These are phyloP conservation scores for Shiraia sp. DNA, from an alignment of 2,329 filamentous ascomycete species.

Conservation along the genomic window DNA sequence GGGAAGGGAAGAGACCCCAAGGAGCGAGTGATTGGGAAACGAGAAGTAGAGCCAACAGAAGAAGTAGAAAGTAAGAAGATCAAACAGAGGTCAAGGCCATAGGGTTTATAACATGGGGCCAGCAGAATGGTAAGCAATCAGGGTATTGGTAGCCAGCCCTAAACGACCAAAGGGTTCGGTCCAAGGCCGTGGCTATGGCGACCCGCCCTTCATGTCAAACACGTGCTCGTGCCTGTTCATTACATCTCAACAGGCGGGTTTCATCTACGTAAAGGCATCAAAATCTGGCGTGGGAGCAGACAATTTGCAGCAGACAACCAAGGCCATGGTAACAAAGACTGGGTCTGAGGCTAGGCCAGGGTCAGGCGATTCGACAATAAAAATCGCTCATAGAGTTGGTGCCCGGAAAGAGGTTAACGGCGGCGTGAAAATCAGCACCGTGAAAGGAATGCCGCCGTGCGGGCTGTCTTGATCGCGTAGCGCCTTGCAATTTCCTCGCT, in stretches of 20 bases:
- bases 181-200: conserved; percentile 8
- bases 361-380: conserved; percentile 22
- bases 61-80: neutral
- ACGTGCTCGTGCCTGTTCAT: conserved; percentile 6
- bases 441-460: conserved; percentile 8
- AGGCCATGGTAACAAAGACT: conserved; percentile 7
- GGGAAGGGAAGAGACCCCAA: conserved; percentile 2
- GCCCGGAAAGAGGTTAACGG: conserved; percentile 9
- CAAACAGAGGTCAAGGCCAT: conserved; percentile 4
- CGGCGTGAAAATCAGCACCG: conserved; percentile 12
- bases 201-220: conserved; percentile 4
- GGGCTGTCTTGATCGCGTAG: conserved; percentile 1
- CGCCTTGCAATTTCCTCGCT: conserved; percentile 14
- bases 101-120: conserved; percentile 10
- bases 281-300: neutral
- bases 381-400: conserved; percentile 26
- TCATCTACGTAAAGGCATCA: conserved; percentile 10
- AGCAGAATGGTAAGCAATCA: no score
- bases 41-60: no score
- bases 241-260: conserved; percentile 1
- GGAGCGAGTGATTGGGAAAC: conserved; percentile 1
- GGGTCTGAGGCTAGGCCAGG: conserved; percentile 7
- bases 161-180: neutral
- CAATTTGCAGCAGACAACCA: conserved; percentile 4
- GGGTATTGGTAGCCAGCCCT: no score